Base-by-base conservation (phyloP, 345 rosid species). In the Citrus inodora region DNA sequence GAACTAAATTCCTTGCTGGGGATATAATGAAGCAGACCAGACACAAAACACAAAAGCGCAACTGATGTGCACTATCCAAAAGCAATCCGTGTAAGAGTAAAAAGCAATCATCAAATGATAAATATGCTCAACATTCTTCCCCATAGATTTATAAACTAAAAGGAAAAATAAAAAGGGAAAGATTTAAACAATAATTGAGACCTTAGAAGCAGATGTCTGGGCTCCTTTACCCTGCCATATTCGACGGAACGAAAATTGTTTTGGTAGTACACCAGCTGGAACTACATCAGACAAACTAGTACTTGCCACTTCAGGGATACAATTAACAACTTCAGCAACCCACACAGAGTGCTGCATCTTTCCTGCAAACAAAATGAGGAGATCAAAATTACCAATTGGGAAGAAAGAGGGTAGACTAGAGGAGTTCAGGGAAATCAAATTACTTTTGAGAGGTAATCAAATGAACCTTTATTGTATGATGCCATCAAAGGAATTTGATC, bases 151-250 rank as follows among this genome's bases (percentile, higher is more conserved):
- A 76, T 25, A 40, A 42, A 75, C 68, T 65, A 65, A 33, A 65
- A 65, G 42, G 58, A 14, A 21, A 74, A 61, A 67, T 70, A 56
- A 30, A 42, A 74, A 24, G 75, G 55, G 60, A 78, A 72, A 83
- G 58, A 77, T 74, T 27, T 40, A 58, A 68, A 76, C 62, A 28
- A 33, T 33, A 82, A 62, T 56, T 71, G 75, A 75, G 82, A 95
- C 98, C 98, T 91, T 86, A 78, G 86, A 87, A 81, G 97, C 98
- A 86, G 98, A 93, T 60, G 85, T 86, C 63, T 88, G 91, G 73
- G 93, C 92, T 75, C 93, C 95, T 86, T 94, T 94, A 73, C 93
- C 94, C 84, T 96, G 97, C 99, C 98, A 96, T 80, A 96, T 92
- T 87, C 91, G 88, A 56, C 90, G 97, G 70, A 96, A 89, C 76